Evolutionary conservation across 192 early-diverging fungal species (phyloP).

Genomic region (Podila epigama): DNA sequence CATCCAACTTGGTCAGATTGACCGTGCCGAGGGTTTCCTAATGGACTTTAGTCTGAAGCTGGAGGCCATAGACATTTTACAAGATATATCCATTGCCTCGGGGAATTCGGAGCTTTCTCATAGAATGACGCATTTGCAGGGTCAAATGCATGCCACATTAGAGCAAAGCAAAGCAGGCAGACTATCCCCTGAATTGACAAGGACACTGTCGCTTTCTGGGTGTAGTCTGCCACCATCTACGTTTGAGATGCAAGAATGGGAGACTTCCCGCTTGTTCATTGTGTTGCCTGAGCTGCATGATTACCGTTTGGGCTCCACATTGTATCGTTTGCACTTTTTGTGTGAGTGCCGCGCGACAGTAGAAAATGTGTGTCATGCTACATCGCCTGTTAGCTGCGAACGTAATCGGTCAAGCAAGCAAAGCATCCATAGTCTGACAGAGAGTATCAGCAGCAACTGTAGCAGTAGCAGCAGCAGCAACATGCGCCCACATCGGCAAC

Average conservation of each 20-base stretch:
- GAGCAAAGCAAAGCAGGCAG: background rate
- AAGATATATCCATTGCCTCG: background rate
- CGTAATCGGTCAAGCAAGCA: background rate
- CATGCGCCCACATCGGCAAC: background rate
- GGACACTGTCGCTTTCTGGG: background rate
- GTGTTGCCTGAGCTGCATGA: background rate
- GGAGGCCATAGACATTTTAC: background rate
- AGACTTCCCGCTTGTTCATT: background rate
- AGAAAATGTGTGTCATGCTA: background rate
- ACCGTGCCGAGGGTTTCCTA: no score
- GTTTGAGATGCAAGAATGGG: background rate
- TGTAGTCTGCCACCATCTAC: no score
- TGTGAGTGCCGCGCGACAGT: background rate
- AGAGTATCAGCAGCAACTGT: background rate
- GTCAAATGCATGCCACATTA: background rate
- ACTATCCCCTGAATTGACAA: background rate
- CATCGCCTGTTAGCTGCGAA: background rate
- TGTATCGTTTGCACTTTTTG: background rate
- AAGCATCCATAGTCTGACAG: background rate
- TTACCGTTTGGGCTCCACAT: background rate
- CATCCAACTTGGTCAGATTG: no score
- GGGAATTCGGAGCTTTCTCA: background rate
- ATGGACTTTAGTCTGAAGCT: no score
- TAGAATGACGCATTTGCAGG: background rate
- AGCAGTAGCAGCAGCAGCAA: background rate